Evolutionary conservation across 768 basidiomycete genomes (phyloP).

Genomic region (Pleurotus tuber-regium): DNA sequence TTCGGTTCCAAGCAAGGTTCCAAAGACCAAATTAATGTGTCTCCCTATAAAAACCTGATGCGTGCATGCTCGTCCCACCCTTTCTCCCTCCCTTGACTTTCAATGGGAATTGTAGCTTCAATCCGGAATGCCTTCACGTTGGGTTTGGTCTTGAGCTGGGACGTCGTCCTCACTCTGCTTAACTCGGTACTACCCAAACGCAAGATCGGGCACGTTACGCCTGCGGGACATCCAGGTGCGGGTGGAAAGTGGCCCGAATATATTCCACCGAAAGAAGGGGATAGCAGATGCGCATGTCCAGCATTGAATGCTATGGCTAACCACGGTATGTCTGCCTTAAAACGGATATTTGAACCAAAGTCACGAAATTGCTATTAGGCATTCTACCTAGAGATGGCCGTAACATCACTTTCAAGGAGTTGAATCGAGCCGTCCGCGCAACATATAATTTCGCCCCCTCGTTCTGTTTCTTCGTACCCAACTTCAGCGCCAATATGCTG

Average conservation of each 20-base stretch:
- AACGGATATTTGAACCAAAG: constrained; percentile 23
- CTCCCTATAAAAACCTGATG: not conserved
- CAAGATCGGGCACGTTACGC: constrained; percentile 53
- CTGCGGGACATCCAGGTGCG: constrained; percentile 51
- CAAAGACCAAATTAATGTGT: not conserved
- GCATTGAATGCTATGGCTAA: constrained; percentile 82
- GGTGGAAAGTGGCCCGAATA: constrained; percentile 72
- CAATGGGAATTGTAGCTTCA: not conserved
- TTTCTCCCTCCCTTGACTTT: not conserved
- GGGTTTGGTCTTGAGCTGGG: constrained; percentile 43
- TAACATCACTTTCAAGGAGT: constrained; percentile 60
- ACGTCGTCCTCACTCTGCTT: constrained; percentile 44
- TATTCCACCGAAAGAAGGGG: constrained; percentile 51
- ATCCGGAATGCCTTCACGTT: not conserved
- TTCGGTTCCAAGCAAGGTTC: constrained; percentile 1
- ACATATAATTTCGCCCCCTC: constrained; percentile 71
- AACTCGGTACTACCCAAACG: constrained; percentile 52
- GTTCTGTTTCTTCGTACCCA: constrained; percentile 68
- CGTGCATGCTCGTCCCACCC: not conserved
- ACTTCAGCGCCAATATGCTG: constrained; percentile 56
- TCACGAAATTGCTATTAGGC: constrained; percentile 36
- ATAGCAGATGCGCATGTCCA: constrained; percentile 73
- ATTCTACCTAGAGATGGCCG: constrained; percentile 64
- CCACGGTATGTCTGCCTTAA: constrained; percentile 53
- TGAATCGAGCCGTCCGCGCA: constrained; percentile 39